Evolutionary conservation across 148 eudicot genomes (phyloP), one percentile per base, ranked within the genome.

Genomic region (Fagopyrum tataricum): DNA sequence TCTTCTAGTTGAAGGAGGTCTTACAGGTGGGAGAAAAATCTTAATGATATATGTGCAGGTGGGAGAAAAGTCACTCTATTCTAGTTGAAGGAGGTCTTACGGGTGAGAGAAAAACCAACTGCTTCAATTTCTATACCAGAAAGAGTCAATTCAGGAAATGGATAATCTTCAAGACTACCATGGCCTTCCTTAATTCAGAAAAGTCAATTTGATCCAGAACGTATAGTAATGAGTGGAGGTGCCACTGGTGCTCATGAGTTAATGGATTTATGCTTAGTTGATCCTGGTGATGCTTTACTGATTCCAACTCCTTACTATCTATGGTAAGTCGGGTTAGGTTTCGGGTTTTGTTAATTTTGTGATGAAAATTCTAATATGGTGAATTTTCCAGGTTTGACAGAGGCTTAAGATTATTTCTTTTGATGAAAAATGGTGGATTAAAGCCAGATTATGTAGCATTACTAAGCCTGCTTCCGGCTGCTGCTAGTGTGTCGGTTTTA

Each of bases 131-230:
- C 91, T 73, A 81, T 86, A 0, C 43, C 24, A 1, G 89, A 90
- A 84, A 96, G 98, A 59, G 77, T 83, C 18, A 46, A 74, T 23
- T 80, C 82, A 67, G 77, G 86, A 88, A 39, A 79, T 93, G 51
- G 96, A 96, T 20, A 84, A 23, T 52, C 88, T 83, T 74, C 96
- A 92, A 62, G 98, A 92, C 70, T 92, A 92, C 77, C 93, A 92
- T 49, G 98, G 98, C 47, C 77, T 92, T 75, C 89, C 86, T 1
- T 79, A 87, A 70, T 92, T 92, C 31, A 81, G 91, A 84, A 80
- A 44, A 4, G 97, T 26, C 79, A 37, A 4, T 87, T 87, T 71
- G 79, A 87, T 66, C 90, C 95, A 5, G 78, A 90, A 31, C 75
- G 91, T 17, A 78, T 90, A 37, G 95, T 90, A 6, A 90, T 90